Percentiles rank a stretch among this genome's conserved stretches.
phyloP scores from a whole-genome alignment of 805 yeast species.

The Wickerhamiella qilinensis region DNA sequence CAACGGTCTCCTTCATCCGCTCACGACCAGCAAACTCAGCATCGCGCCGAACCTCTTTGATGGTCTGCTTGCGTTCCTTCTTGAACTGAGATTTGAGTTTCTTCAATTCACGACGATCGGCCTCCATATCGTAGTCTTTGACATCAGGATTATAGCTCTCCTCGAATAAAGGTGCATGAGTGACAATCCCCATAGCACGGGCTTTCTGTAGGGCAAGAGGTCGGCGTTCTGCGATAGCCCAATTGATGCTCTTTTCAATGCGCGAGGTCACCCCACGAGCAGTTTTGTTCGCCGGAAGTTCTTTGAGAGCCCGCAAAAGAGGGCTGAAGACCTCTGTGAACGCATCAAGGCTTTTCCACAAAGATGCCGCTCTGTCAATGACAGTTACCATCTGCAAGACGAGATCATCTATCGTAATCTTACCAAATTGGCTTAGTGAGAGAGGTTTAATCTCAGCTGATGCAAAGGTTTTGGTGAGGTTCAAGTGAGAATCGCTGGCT shows the following conservation, averaged over 20 bases:
- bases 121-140: slow-evolving; percentile 76
- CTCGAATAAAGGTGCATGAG: slow-evolving; percentile 81
- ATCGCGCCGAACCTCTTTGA: slow-evolving; percentile 85
- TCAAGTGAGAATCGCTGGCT: not conserved
- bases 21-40: slow-evolving; percentile 75
- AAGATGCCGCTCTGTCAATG: slow-evolving; percentile 10
- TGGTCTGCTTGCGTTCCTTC: slow-evolving; percentile 75
- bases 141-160: slow-evolving; percentile 92
- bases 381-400: slow-evolving; percentile 8
- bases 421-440: slow-evolving; percentile 9
- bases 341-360: slow-evolving; percentile 19
- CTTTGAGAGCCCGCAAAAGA: slow-evolving; percentile 5
- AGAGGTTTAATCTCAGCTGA: slow-evolving; percentile 12
- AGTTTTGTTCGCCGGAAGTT: slow-evolving; percentile 17
- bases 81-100: slow-evolving; percentile 76
- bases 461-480: slow-evolving; percentile 1
- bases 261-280: slow-evolving; percentile 21
- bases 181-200: slow-evolving; percentile 66
- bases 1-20: slow-evolving; percentile 62
- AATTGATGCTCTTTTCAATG: slow-evolving; percentile 32
- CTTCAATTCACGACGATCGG: slow-evolving; percentile 62
- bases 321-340: slow-evolving; percentile 18
- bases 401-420: slow-evolving; percentile 3
- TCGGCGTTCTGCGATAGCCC: slow-evolving; percentile 33
- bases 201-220: slow-evolving; percentile 77